phyloP scores from a whole-genome alignment of 2,329 filamentous ascomycete species.

The Trichophyton simii region DNA sequence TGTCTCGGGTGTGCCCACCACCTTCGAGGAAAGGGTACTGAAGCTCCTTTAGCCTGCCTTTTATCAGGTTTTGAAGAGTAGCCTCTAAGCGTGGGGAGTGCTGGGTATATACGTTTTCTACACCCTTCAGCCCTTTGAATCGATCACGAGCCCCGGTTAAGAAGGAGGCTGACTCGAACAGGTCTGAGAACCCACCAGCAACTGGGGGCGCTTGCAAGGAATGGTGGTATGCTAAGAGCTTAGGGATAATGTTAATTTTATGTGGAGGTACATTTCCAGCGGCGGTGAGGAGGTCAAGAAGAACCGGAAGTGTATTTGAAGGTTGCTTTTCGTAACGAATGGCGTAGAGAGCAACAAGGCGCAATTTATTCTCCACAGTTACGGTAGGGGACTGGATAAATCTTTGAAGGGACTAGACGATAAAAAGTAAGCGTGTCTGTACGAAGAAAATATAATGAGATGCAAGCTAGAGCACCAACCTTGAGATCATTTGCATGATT shows the following conservation, averaged over 20 bases:
- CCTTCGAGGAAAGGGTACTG: conserved; percentile 92
- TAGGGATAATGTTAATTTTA: conserved; percentile 65
- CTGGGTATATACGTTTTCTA: conserved; percentile 98
- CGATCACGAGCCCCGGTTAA: conserved; percentile 78
- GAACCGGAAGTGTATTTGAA: conserved; percentile 67
- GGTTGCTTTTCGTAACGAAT: conserved; percentile 81
- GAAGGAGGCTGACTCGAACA: conserved; percentile 84
- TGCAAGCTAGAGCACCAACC: conserved; percentile 36
- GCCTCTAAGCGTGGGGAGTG: conserved; percentile 79
- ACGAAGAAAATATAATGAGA: not conserved
- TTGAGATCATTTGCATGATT: conserved; percentile 88
- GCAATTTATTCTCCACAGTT: conserved; percentile 69
- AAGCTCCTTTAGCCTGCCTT: conserved; percentile 72
- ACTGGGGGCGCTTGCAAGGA: conserved; percentile 69
- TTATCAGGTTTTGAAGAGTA: conserved; percentile 85
- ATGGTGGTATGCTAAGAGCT: conserved; percentile 71
- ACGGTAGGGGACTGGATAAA: conserved; percentile 72
- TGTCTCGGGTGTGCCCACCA: conserved; percentile 73
- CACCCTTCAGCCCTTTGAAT: conserved; percentile 89
- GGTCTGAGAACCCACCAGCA: conserved; percentile 70
- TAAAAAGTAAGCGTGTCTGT: not conserved
- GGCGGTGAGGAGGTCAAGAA: conserved; percentile 74
- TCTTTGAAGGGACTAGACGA: conserved; percentile 59
- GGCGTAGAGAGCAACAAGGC: conserved; percentile 86
- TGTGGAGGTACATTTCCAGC: conserved; percentile 68